These are phyloP conservation scores for Globisporangium barbulae DNA, from an alignment of 352 stramenopile species.

Conservation along the genomic window DNA sequence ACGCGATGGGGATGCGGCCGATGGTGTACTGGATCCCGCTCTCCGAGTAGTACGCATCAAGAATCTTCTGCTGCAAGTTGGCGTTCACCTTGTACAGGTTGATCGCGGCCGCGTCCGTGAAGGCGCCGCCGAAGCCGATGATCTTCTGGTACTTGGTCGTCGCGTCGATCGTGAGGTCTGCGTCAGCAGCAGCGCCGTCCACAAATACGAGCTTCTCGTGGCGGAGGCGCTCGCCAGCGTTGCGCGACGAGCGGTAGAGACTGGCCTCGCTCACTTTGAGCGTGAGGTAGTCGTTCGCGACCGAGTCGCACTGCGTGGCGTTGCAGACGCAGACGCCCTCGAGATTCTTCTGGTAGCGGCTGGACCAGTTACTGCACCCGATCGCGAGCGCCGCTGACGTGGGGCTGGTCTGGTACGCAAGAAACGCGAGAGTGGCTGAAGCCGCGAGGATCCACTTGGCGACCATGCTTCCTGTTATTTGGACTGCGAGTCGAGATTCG, in stretches of 20 bases:
- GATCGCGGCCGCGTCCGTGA: slow-evolving; percentile 82
- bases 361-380: slow-evolving; percentile 44
- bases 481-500: not conserved
- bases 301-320: slow-evolving; percentile 43
- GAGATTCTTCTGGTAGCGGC: slow-evolving; percentile 39
- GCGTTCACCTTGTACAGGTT: slow-evolving; percentile 66
- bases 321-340: slow-evolving; percentile 57
- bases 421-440: not conserved
- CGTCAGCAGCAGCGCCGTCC: slow-evolving; percentile 21
- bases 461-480: slow-evolving; percentile 1
- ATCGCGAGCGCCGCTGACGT: slow-evolving; percentile 12
- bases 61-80: slow-evolving; percentile 52
- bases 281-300: slow-evolving; percentile 43
- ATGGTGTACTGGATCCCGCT: slow-evolving; percentile 78
- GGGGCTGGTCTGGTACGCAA: not conserved
- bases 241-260: slow-evolving; percentile 41
- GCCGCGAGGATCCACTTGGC: slow-evolving; percentile 8
- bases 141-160: slow-evolving; percentile 72
- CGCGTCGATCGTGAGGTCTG: slow-evolving; percentile 48
- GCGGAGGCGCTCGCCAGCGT: slow-evolving; percentile 43
- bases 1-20: slow-evolving; percentile 77
- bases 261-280: slow-evolving; percentile 37
- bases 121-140: slow-evolving; percentile 85
- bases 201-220: slow-evolving; percentile 35
- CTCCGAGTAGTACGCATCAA: slow-evolving; percentile 73